Conservation (phyloP, 1,284 basidiomycete genomes). For the Phellopilus nigrolimitatus region DNA sequence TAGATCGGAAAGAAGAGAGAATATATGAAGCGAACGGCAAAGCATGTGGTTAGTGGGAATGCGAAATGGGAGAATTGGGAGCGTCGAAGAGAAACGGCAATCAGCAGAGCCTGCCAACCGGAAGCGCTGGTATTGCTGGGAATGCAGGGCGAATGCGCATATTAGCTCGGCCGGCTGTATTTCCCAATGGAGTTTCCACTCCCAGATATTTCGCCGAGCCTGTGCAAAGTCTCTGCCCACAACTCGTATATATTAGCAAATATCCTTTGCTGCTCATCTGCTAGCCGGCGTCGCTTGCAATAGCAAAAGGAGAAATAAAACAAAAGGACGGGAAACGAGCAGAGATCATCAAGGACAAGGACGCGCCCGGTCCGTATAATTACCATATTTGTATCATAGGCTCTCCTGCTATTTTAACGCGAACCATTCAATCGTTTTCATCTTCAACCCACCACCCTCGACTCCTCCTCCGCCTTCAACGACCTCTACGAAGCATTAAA, state of each 20-base stretch:
- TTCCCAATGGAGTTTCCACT: conserved; percentile 7
- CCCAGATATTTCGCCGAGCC: not conserved
- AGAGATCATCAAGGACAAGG: too few relatives aligned
- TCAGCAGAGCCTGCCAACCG: conserved; percentile 8
- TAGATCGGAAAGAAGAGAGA: conserved; percentile 1
- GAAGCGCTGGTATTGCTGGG: not conserved
- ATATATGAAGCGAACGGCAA: not conserved
- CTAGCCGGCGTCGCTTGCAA: too few relatives aligned
- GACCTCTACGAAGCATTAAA: conserved; percentile 9
- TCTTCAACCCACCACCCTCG: conserved; percentile 49
- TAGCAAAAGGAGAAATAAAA: too few relatives aligned
- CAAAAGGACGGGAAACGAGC: too few relatives aligned
- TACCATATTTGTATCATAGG: too few relatives aligned
- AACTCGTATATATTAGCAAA: too few relatives aligned
- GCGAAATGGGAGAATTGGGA: not conserved
- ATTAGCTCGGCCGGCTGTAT: not conserved
- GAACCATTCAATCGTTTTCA: conserved; percentile 56
- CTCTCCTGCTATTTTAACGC: too few relatives aligned
- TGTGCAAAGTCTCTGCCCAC: too few relatives aligned
- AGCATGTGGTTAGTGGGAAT: not conserved
- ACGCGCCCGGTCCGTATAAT: too few relatives aligned
- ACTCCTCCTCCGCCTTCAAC: conserved; percentile 22
- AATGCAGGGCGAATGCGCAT: not conserved
- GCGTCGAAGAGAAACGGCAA: conserved; percentile 1
- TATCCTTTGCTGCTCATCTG: too few relatives aligned